Percentiles rank a stretch among this genome's conserved stretches.
Evolutionary conservation across 768 basidiomycete species (phyloP).

Genomic region (Mycena vitilis): DNA sequence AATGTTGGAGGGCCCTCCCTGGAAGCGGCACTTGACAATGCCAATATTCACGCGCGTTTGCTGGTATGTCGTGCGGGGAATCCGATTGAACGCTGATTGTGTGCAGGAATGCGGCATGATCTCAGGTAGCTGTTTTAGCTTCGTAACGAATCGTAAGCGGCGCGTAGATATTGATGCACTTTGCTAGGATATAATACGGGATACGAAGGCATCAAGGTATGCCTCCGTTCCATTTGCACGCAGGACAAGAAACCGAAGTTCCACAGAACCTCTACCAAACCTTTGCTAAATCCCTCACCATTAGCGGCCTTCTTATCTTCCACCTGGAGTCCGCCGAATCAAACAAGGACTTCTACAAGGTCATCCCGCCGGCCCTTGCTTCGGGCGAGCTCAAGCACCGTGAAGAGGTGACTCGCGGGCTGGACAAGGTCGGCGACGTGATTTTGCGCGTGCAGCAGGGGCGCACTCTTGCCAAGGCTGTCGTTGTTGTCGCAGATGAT

Average conservation of each 20-base stretch:
- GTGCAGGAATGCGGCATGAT: conserved; percentile 9
- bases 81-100: neutral
- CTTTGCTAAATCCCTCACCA: neutral
- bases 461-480: neutral
- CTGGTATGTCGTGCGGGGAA: neutral
- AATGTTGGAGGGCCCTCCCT: conserved; percentile 2
- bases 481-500: neutral
- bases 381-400: neutral
- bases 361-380: neutral
- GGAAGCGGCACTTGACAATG: conserved; percentile 6
- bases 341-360: neutral
- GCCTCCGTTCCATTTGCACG: neutral
- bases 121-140: too few relatives aligned
- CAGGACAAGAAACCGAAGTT: too few relatives aligned
- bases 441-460: neutral
- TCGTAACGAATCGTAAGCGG: too few relatives aligned
- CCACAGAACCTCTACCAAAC: neutral
- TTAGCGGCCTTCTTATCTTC: neutral
- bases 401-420: neutral
- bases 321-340: neutral
- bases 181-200: conserved; percentile 9
- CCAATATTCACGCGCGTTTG: neutral
- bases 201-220: conserved; percentile 3
- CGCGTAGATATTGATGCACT: neutral
- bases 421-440: neutral